Evolutionary conservation across 23 red algal genomes (phyloP), one percentile per base, ranked within the genome.

Genomic region (Gracilaria vermiculophylla): DNA sequence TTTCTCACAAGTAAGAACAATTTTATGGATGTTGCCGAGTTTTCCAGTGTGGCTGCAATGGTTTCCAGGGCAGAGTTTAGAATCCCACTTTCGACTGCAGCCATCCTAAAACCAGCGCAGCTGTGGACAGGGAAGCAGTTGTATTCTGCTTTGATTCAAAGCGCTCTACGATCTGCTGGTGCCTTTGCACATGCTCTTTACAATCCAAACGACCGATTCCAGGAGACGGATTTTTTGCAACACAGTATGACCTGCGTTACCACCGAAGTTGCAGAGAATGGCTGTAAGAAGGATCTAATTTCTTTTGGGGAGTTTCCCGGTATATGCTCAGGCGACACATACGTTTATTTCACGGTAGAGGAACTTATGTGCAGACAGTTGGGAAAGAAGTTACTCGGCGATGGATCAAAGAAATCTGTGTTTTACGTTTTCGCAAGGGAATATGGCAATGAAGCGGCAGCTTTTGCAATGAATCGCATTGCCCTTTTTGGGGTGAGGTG

Each of bases 61-160:
- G 71, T 94, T 37, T 84, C 79, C 32, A 88, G 77, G 51, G 93
- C 85, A 2, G 77, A 86, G 42, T 85, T 75, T 49, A 62, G 23
- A 64, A 48, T 96, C 44, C 60, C 70, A 29, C 82, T 99, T 45
- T 93, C 97, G 14, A 80, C 88, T 51, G 93, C 97, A 23, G 66
- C 92, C 14, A 91, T 99, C 15, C 21, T 95, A 16, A 93, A 95
- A 64, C 97, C 97, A 8, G 69, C 91, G 64, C 73, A 85, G 71
- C 32, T 99, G 73, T 99, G 97, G 97, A 99, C 97, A 21, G 97
- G 97, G 48, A 96, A 99, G 81, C 96, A 98, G 81, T 61, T 95
- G 5, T 89, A 94, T 29, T 80, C 86, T 16, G 80, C 76, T 1
- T 74, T 98, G 19, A 75, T 98, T 19, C 87, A 93, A 45, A 84